A percentile compares a stretch with the other conserved stretches of the same genome.
phyloP scores from a whole-genome alignment of 2,329 filamentous ascomycete genomes.

The Trichoderma pleuroti region DNA sequence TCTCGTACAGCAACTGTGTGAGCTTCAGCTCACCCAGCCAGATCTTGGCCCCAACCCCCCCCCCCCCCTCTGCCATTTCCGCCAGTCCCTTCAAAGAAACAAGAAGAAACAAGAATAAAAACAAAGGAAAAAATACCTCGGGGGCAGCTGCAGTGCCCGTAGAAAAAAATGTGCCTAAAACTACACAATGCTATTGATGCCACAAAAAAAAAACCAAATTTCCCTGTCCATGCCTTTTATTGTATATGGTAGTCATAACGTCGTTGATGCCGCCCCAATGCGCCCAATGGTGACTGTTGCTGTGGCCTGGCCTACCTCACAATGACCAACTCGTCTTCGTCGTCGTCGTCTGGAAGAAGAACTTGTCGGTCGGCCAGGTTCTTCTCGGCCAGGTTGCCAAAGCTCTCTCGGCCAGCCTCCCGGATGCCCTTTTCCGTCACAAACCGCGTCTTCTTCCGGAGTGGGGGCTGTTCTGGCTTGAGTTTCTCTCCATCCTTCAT shows the following conservation, averaged over 20 bases:
- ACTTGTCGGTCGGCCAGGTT: slow-evolving; percentile 39
- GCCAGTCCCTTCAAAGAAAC: neutral
- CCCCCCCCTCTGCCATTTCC: neutral
- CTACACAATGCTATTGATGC: slow-evolving; percentile 11
- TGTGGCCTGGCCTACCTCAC: slow-evolving; percentile 29
- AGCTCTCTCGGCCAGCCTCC: slow-evolving; percentile 71
- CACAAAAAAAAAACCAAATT: slow-evolving; percentile 1
- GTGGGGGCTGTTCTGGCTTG: slow-evolving; percentile 38
- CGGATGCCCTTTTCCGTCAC: slow-evolving; percentile 73
- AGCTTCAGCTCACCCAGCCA: neutral
- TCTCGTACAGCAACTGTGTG: neutral
- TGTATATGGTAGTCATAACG: slow-evolving; percentile 14
- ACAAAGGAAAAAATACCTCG: neutral
- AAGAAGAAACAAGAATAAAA: neutral
- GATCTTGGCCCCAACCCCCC: neutral
- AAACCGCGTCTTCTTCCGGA: slow-evolving; percentile 74
- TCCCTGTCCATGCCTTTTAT: slow-evolving; percentile 7
- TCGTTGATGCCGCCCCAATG: neutral
- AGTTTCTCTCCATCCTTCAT: slow-evolving; percentile 61
- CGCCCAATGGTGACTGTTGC: neutral
- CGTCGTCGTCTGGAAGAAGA: slow-evolving; percentile 42
- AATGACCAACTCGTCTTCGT: slow-evolving; percentile 50
- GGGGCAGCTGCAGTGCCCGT: neutral
- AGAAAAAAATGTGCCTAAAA: neutral
- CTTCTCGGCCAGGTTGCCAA: slow-evolving; percentile 50